Evolutionary conservation across 331 rosid genomes (phyloP), one percentile per base, ranked within the genome.

Genomic region (Malus hybrid): DNA sequence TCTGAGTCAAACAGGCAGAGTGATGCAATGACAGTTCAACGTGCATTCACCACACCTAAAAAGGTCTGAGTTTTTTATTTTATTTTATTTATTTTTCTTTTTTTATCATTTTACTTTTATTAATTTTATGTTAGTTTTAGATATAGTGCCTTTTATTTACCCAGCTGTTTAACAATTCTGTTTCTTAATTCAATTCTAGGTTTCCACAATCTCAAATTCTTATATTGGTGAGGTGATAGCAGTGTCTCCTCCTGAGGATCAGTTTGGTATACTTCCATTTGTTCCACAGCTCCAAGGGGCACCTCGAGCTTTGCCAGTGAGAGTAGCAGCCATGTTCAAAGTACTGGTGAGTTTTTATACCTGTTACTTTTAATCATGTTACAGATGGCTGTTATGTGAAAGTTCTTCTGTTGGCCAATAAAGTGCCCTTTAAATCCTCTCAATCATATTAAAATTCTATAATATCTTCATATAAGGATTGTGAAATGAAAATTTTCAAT

Each of bases 1-100:
- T 82, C 85, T 50, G 96, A 90, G 82, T 85, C 92, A 39, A 69
- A 83, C 44, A 88, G 99, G 65, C 88, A 85, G 72, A 92, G 82
- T 86, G 97, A 94, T 86, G 99, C 97, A 84, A 75, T 87, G 85
- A 85, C 90, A 48, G 99, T 95, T 74, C 96, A 95, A 85, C 91
- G 79, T 79, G 99, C 97, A 65, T 95, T 95, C 82, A 36, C 90
- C 72, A 74, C 75, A 36, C 79, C 57, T 81, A 85, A 76, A 70
- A 88, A 83, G 97, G 99, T 95, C 72, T 79, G 22, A 65, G 80
- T 72, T 70, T 74, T 54, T 70, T 73, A 22, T 61, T 72, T 69
- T 77, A 27, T 15, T 76, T 55, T 36, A 33, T 20, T 57, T 66
- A 39, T 11, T 2, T 44, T 57, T 61, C 15, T 80, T 60, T 42